Evolutionary conservation across 2,329 filamentous ascomycete species (phyloP).

Genomic region (Ceratocystis papillata): DNA sequence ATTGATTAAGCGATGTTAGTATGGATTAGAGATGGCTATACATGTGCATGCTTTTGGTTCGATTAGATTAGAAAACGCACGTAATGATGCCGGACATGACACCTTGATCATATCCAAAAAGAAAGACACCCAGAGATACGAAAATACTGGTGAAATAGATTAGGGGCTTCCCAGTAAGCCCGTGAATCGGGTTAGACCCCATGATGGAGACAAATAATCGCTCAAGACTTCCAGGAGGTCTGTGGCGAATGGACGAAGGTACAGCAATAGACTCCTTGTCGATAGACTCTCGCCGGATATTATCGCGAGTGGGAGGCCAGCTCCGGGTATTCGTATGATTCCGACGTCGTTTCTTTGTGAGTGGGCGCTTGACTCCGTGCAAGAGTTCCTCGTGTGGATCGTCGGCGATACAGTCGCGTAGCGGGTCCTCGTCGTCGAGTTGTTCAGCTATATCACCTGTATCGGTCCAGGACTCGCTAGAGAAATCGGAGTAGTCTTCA

Average conservation of each 20-base stretch:
- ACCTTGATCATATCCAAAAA: conserved; percentile 83
- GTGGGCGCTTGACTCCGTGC: conserved; percentile 40
- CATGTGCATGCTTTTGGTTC: not conserved
- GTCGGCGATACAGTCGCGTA: conserved; percentile 57
- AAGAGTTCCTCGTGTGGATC: conserved; percentile 54
- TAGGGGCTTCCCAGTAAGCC: conserved; percentile 89
- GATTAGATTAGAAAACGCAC: conserved; percentile 36
- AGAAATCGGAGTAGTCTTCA: conserved; percentile 46
- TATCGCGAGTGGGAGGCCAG: conserved; percentile 31
- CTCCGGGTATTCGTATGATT: conserved; percentile 37
- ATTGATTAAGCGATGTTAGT: not conserved
- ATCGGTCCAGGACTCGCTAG: conserved; percentile 70
- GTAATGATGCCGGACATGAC: conserved; percentile 70
- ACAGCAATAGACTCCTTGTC: conserved; percentile 74
- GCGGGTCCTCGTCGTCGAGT: conserved; percentile 70
- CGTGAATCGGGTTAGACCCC: conserved; percentile 70
- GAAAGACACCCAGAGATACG: conserved; percentile 73
- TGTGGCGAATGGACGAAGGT: conserved; percentile 51
- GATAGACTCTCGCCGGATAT: conserved; percentile 31
- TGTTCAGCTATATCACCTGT: conserved; percentile 93
- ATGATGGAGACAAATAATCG: conserved; percentile 72
- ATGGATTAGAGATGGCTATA: not conserved
- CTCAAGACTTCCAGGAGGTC: conserved; percentile 54
- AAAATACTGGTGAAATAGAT: conserved; percentile 96
- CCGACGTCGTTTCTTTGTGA: conserved; percentile 31